phyloP scores from a whole-genome alignment of 2,329 filamentous ascomycete species.

The Beauveria medogensis region DNA sequence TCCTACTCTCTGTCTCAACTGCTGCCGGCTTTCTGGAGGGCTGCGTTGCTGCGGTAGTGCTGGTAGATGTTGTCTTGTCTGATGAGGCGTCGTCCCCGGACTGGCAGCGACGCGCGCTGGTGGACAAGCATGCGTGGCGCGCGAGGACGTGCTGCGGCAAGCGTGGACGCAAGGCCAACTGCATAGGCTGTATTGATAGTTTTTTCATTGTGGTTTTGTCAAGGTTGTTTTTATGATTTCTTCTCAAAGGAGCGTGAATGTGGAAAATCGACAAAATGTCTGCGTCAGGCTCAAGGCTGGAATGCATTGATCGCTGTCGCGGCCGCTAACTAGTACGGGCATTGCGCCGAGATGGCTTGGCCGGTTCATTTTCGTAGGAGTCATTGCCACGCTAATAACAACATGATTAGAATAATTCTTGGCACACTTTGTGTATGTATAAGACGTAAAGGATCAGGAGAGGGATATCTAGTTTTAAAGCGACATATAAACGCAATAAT shows the following conservation, averaged over 20 bases:
- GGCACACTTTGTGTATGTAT: no score
- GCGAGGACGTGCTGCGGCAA: not conserved
- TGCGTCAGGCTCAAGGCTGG: no score
- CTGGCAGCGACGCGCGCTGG: not conserved
- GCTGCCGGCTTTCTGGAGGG: not conserved
- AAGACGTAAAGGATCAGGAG: no score
- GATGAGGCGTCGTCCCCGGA: not conserved
- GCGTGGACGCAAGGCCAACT: not conserved
- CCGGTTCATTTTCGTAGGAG: constrained; percentile 7
- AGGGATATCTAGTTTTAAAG: no score
- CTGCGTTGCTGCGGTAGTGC: not conserved
- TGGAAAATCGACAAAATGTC: no score
- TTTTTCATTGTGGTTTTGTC: not conserved
- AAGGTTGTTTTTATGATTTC: no score
- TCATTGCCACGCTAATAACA: not conserved
- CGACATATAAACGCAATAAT: no score
- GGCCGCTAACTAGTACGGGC: not conserved
- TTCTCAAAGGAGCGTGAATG: not conserved
- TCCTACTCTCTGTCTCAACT: constrained; percentile 13
- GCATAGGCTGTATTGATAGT: not conserved
- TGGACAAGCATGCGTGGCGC: not conserved
- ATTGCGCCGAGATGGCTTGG: not conserved
- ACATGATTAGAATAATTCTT: no score
- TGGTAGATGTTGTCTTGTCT: not conserved
- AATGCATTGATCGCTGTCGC: not conserved